Percentiles rank a stretch among this genome's conserved stretches.
Conservation (phyloP, 768 basidiomycete species). For the Trametes cingulata region DNA sequence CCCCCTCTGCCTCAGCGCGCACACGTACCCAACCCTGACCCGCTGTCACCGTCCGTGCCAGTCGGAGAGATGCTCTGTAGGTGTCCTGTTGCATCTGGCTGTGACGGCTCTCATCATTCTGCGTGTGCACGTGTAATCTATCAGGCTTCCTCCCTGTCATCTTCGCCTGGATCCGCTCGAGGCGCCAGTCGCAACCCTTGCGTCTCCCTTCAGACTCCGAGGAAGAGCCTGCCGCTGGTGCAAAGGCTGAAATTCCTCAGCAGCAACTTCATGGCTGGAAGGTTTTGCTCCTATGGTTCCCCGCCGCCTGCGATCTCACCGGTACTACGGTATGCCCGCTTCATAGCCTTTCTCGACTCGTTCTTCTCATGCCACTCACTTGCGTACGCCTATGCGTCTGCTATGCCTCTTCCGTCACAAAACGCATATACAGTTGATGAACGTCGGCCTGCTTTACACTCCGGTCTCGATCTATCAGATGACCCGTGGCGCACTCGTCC, state of each 20-base stretch:
- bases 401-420: constrained; percentile 16
- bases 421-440: constrained; percentile 66
- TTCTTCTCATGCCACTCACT: constrained; percentile 13
- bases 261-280: constrained; percentile 63
- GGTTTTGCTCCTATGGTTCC: constrained; percentile 80
- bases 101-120: constrained; percentile 1
- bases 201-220: constrained; percentile 57
- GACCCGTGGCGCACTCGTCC: constrained; percentile 89
- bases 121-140: constrained; percentile 20
- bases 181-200: constrained; percentile 48
- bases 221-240: constrained; percentile 30
- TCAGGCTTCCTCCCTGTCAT: constrained; percentile 84
- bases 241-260: constrained; percentile 28
- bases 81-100: constrained; percentile 37
- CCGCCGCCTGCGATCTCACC: constrained; percentile 86
- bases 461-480: constrained; percentile 98
- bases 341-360: constrained; percentile 1
- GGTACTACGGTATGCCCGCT: constrained; percentile 73
- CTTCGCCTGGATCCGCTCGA: constrained; percentile 60
- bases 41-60: constrained; percentile 43
- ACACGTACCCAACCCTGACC: constrained; percentile 12
- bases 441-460: constrained; percentile 91
- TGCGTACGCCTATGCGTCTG: background rate
- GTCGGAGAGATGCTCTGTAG: constrained; percentile 94
- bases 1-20: constrained; percentile 11